Evolutionary conservation across 1,284 basidiomycete genomes (phyloP), one percentile per base, ranked within the genome.

Genomic region (Naganishia liquefaciens): DNA sequence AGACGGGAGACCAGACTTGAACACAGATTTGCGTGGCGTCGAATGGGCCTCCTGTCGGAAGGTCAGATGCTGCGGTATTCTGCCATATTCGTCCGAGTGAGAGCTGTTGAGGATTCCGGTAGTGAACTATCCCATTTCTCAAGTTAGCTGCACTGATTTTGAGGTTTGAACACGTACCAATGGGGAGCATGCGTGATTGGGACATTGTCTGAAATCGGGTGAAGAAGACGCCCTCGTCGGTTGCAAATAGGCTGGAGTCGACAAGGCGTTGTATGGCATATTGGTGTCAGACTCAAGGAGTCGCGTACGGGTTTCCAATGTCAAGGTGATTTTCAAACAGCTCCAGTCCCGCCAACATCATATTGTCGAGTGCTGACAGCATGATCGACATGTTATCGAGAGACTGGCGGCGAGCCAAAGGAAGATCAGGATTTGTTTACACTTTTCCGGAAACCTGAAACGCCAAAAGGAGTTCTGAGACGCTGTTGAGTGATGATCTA

Each of bases 21-120:
- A 13, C 10, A 21, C 13, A 30, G 33, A 9, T 40, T 50, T 60
- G n/a, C 57, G 57, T 23, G 57, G 57, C 11, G 57, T 60, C 47
- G 30, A 23, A 5, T 50, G 46, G 1, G 37, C 21, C 30, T 60
- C 46, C 33, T 60, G 57, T 33, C 23, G 57, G 37, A 60, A 60
- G 30, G 46, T 50, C 46, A 60, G 17, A 27, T 60, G 57, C 15
- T 37, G 25, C 10, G 57, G 25, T 5, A 46, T 50, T 23, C 46
- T 23, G 17, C 57, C 57, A 17, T 50, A 37, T 25, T 60, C 57
- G 3, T 39, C 19, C 3, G 40, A 30, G 7, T 49, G 44, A 5
- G 55, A 49, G 46, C 57, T 60, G 46, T 60, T 60, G 19, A 60
- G 33, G 17, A 60, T 60, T 5, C 50, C 60, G 15, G 60, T 33